Evolutionary conservation across 2,329 filamentous ascomycete genomes (phyloP).

Genomic region (Microthyrium microscopicum): DNA sequence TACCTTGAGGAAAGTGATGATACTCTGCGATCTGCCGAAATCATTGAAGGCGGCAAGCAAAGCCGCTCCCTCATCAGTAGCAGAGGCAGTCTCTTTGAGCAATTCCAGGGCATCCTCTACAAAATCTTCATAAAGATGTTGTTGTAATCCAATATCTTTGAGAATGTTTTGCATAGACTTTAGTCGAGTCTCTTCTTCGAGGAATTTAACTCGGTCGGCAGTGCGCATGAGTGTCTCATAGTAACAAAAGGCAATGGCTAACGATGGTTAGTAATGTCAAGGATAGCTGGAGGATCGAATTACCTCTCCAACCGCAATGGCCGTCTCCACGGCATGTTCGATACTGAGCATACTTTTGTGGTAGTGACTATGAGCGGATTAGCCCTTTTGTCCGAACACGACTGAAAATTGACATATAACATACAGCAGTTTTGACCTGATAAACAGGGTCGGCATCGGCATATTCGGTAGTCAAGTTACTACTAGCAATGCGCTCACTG

Average conservation of each 20-base stretch:
- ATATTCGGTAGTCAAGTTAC: constrained; percentile 68
- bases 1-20: constrained; percentile 70
- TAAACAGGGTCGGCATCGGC: constrained; percentile 73
- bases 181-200: constrained; percentile 56
- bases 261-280: background rate
- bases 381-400: constrained; percentile 6
- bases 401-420: constrained; percentile 18
- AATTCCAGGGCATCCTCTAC: constrained; percentile 57
- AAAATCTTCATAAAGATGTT: constrained; percentile 66
- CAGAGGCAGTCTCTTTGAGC: constrained; percentile 43
- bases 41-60: constrained; percentile 62
- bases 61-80: constrained; percentile 41
- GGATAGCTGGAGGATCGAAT: constrained; percentile 17
- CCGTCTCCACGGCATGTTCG: constrained; percentile 82
- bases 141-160: constrained; percentile 48
- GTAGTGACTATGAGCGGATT: constrained; percentile 44
- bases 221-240: constrained; percentile 67
- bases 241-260: constrained; percentile 85
- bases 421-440: constrained; percentile 72
- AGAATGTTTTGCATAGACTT: constrained; percentile 55
- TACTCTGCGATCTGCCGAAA: constrained; percentile 45
- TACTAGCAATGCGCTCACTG: constrained; percentile 59
- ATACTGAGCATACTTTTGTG: constrained; percentile 72
- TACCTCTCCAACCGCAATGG: constrained; percentile 96
- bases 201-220: constrained; percentile 46